Conservation (phyloP, 2,329 filamentous ascomycete genomes). For the Geosmithia flava region DNA sequence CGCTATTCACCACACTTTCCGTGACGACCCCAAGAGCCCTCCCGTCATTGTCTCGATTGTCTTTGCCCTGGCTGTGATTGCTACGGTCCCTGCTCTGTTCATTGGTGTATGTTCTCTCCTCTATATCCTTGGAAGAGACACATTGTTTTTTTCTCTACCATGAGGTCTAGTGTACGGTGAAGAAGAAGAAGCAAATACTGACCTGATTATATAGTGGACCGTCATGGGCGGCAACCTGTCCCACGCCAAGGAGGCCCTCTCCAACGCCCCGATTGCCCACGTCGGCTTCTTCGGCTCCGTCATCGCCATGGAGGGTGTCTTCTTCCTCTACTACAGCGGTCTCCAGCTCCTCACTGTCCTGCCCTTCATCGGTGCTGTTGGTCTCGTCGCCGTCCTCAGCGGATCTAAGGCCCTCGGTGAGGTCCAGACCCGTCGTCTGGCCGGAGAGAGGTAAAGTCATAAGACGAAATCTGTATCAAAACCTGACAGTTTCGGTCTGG, state of each 20-base stretch:
- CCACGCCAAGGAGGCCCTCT: conserved; percentile 65
- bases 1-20: conserved; percentile 89
- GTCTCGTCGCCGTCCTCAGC: conserved; percentile 65
- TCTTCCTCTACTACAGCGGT: conserved; percentile 84
- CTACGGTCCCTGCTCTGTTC: conserved; percentile 62
- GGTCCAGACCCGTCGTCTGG: conserved; percentile 77
- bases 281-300: conserved; percentile 78
- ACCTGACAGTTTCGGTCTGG: neutral
- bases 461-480: neutral
- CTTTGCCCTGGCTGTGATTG: conserved; percentile 63
- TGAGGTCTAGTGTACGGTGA: neutral
- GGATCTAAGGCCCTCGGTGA: conserved; percentile 85
- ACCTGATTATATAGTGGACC: conserved; percentile 49
- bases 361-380: conserved; percentile 57
- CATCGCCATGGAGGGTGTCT: conserved; percentile 76
- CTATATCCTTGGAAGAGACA: no score
- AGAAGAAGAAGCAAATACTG: conserved; percentile 4
- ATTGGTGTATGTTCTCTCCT: conserved; percentile 38
- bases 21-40: conserved; percentile 64
- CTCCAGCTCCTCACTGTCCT: conserved; percentile 91
- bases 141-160: neutral
- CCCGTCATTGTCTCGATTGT: conserved; percentile 67
- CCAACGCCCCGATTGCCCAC: conserved; percentile 69
- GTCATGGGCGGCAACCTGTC: conserved; percentile 70
- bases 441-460: conserved; percentile 45